Conservation (phyloP, 2,329 filamentous ascomycete genomes). For the Sclerotinia trifoliorum region DNA sequence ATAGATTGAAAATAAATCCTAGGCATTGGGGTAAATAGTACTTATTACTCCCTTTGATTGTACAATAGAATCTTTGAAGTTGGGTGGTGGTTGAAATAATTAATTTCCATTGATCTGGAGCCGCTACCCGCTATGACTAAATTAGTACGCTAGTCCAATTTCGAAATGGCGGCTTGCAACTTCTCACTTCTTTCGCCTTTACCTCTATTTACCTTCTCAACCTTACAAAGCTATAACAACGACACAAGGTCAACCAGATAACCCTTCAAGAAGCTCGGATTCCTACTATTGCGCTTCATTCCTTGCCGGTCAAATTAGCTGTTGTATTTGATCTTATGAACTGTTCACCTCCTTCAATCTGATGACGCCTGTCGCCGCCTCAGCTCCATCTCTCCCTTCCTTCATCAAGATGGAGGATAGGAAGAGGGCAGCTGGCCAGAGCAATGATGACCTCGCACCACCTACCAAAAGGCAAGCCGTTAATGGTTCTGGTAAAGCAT, state of each 20-base stretch:
- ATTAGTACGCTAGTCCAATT: conserved; percentile 9
- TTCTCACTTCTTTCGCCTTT: conserved; percentile 21
- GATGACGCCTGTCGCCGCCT: conserved; percentile 57
- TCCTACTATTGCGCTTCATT: conserved; percentile 22
- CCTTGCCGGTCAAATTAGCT: not conserved
- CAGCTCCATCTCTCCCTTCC: conserved; percentile 67
- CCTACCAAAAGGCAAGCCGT: conserved; percentile 89
- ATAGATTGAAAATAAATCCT: not conserved
- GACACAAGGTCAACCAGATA: conserved; percentile 15
- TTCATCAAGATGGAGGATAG: conserved; percentile 98
- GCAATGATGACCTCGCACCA: conserved; percentile 72
- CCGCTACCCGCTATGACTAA: conserved; percentile 20
- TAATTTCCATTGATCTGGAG: conserved; percentile 19
- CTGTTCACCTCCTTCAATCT: conserved; percentile 20
- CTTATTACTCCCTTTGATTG: not conserved
- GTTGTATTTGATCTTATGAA: conserved; percentile 20
- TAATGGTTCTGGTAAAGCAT: conserved; percentile 71
- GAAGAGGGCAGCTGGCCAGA: conserved; percentile 81
- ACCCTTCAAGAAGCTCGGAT: not conserved
- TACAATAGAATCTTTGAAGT: conserved; percentile 10
- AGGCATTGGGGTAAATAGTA: not conserved
- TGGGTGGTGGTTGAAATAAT: conserved; percentile 14
- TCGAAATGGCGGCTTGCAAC: conserved; percentile 18
- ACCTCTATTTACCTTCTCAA: conserved; percentile 14
- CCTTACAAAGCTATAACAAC: conserved; percentile 23